Percentiles rank a stretch among this genome's conserved stretches.
Evolutionary conservation across 2,329 filamentous ascomycete species (phyloP).

Genomic region (Colletotrichum graminicola): DNA sequence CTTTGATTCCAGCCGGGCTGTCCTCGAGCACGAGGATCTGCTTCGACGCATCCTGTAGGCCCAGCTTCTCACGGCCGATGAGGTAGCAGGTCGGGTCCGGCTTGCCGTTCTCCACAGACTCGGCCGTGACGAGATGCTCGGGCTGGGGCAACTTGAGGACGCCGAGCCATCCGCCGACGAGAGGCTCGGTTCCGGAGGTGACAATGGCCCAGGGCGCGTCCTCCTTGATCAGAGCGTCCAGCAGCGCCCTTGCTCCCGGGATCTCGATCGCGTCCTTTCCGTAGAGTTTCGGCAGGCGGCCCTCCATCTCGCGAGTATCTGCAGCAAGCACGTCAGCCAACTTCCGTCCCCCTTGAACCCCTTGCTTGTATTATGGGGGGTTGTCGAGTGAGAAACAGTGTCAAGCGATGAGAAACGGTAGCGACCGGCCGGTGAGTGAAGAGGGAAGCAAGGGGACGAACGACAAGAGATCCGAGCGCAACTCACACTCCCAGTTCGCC

Average conservation of each 20-base stretch:
- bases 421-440: conserved; percentile 2
- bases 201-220: conserved; percentile 88
- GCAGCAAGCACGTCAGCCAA: conserved; percentile 34
- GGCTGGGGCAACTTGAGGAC: conserved; percentile 75
- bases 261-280: conserved; percentile 86
- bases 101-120: conserved; percentile 81
- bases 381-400: conserved; percentile 1
- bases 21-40: conserved; percentile 86
- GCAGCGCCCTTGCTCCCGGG: conserved; percentile 80
- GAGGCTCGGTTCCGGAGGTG: conserved; percentile 75
- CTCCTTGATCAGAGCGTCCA: conserved; percentile 73
- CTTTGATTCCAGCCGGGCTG: conserved; percentile 84
- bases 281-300: conserved; percentile 79
- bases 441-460: conserved; percentile 30
- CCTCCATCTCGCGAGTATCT: conserved; percentile 87
- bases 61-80: conserved; percentile 74
- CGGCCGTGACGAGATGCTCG: conserved; percentile 77
- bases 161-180: conserved; percentile 79
- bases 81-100: conserved; percentile 81
- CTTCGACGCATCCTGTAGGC: conserved; percentile 60
- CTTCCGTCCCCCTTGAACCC: conserved; percentile 1
- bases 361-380: conserved; percentile 7
- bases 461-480: conserved; percentile 45
- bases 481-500: conserved; percentile 93
- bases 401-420: background rate